phyloP scores from a whole-genome alignment of 495 filamentous ascomycete genomes.

The Aspergillus coremiiformis region DNA sequence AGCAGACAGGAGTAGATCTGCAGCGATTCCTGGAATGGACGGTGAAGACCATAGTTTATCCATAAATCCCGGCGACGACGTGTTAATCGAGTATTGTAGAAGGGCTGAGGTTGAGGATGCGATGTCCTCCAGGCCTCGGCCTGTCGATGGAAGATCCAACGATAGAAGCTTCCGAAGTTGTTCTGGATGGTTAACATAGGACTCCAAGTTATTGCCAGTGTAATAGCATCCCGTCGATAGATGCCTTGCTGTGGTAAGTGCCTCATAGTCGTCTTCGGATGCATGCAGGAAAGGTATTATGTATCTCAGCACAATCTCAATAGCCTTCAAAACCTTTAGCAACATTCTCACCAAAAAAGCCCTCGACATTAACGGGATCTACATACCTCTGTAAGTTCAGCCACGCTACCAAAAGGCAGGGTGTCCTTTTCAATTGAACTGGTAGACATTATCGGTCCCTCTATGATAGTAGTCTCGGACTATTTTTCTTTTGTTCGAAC shows the following conservation, averaged over 20 bases:
- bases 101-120: neutral
- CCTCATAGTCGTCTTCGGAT: neutral
- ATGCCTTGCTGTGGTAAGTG: neutral
- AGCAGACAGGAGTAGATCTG: neutral
- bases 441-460: neutral
- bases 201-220: neutral
- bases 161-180: neutral
- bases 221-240: neutral
- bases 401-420: neutral
- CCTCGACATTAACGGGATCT: neutral
- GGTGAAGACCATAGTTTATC: neutral
- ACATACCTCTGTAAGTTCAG: neutral
- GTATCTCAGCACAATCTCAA: neutral
- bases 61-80: neutral
- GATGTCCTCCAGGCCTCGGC: neutral
- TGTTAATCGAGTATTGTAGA: neutral
- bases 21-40: neutral
- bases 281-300: neutral
- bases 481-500: neutral
- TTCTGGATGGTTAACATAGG: neutral
- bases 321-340: neutral
- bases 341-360: neutral
- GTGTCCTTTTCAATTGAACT: neutral
- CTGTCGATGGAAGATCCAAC: neutral
- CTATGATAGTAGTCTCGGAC: neutral